Percentiles rank a stretch among this genome's conserved stretches.
phyloP scores from a whole-genome alignment of 2,329 filamentous ascomycete genomes.

The Blumeria hordei region DNA sequence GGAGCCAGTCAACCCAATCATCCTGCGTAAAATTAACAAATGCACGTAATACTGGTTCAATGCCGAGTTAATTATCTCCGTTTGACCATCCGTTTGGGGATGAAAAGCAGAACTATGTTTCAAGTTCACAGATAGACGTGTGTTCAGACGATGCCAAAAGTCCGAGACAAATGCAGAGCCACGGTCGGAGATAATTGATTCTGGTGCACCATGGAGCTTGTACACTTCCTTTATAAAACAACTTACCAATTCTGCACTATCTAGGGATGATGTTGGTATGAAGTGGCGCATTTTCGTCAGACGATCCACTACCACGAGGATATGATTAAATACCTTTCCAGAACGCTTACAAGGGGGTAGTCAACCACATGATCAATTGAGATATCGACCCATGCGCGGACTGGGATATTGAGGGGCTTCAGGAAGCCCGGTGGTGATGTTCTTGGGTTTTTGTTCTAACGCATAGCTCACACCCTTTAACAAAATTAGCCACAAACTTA shows the following conservation, averaged over 20 bases:
- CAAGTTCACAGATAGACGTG: too few relatives aligned
- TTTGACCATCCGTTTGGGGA: too few relatives aligned
- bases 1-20: too few relatives aligned
- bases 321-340: background rate
- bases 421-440: background rate
- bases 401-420: background rate
- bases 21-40: too few relatives aligned
- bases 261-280: background rate
- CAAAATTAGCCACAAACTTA: background rate
- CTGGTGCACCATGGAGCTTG: background rate
- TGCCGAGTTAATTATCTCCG: too few relatives aligned
- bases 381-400: background rate
- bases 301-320: background rate
- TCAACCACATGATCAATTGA: background rate
- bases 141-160: too few relatives aligned
- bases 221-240: too few relatives aligned
- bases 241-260: background rate
- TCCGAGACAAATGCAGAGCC: background rate
- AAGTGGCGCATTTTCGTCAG: background rate
- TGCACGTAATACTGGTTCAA: too few relatives aligned
- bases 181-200: constrained; percentile 4
- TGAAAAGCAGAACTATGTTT: too few relatives aligned
- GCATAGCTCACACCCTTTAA: background rate
- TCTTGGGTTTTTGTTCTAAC: background rate
- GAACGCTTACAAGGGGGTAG: background rate